These are phyloP conservation scores for Nemophila menziesii DNA, from an alignment of 257 asterid species.

Conservation along the genomic window DNA sequence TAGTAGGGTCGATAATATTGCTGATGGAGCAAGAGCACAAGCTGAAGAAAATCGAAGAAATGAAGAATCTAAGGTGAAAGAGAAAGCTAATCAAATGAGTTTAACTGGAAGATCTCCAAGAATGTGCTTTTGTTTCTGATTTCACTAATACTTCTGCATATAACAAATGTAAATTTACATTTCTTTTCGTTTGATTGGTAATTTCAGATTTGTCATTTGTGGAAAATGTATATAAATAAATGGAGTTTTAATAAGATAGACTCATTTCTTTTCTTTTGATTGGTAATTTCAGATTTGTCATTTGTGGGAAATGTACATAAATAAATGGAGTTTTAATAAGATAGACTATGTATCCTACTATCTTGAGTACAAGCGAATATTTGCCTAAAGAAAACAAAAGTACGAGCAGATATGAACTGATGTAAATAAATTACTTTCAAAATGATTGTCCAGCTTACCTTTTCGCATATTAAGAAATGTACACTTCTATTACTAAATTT, in stretches of 20 bases:
- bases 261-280: neutral
- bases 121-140: conserved; percentile 54
- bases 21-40: conserved; percentile 43
- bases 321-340: neutral
- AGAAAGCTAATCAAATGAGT: conserved; percentile 60
- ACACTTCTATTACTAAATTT: no score
- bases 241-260: neutral
- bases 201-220: neutral
- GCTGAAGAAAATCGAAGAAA: conserved; percentile 45
- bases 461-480: no score
- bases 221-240: neutral
- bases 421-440: no score
- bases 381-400: no score
- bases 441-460: no score
- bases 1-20: conserved; percentile 32
- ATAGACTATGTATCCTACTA: no score
- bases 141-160: neutral
- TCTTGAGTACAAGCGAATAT: no score
- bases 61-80: conserved; percentile 56
- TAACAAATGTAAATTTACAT: neutral
- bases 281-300: neutral
- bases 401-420: no score
- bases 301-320: neutral
- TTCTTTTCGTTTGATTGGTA: neutral
- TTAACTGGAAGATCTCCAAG: conserved; percentile 64